These are phyloP conservation scores for Macadamia integrifolia DNA, from an alignment of 164 flowering plant genomes.

Conservation along the genomic window DNA sequence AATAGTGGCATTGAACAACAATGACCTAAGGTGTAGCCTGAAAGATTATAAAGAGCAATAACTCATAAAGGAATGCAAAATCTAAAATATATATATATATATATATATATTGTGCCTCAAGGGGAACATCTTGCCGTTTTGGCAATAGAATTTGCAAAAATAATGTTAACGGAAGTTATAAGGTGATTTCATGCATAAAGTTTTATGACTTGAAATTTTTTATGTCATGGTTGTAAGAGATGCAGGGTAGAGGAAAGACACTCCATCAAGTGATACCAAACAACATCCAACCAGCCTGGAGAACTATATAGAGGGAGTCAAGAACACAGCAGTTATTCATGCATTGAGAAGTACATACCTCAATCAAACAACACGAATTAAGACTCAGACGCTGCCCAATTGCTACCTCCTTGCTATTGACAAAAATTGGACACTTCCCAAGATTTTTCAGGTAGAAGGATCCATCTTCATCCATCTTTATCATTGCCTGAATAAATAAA, in stretches of 20 bases:
- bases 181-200: not conserved
- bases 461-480: slow-evolving; percentile 66
- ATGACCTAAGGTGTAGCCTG: too few relatives aligned
- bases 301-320: not conserved
- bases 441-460: slow-evolving; percentile 61
- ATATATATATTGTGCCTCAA: too few relatives aligned
- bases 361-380: slow-evolving; percentile 57
- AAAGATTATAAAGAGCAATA: too few relatives aligned
- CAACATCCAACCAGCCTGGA: not conserved
- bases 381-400: slow-evolving; percentile 43
- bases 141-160: too few relatives aligned
- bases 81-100: too few relatives aligned
- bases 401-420: slow-evolving; percentile 56
- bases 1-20: too few relatives aligned
- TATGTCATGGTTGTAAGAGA: not conserved
- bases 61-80: too few relatives aligned
- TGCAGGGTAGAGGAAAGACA: not conserved
- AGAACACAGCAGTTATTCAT: not conserved
- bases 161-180: not conserved
- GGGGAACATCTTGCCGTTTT: too few relatives aligned
- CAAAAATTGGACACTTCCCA: slow-evolving; percentile 46
- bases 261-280: too few relatives aligned
- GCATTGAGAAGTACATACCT: slow-evolving; percentile 44
- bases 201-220: not conserved
- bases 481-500: slow-evolving; percentile 46